Base-by-base conservation (phyloP, 768 basidiomycete genomes). In the Podaxis sp. region DNA sequence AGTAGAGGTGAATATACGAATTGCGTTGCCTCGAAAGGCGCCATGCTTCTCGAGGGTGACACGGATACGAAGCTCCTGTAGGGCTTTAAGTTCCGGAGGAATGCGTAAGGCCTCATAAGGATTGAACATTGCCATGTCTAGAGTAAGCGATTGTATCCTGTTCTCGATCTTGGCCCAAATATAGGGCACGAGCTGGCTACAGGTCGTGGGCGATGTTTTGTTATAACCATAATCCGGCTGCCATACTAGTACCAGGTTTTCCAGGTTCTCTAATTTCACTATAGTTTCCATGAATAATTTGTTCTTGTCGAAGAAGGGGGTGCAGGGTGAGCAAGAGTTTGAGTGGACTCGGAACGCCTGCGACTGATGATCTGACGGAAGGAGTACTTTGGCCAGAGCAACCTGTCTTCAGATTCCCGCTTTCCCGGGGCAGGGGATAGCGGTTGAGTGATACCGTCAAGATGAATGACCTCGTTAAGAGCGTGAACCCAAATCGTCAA, bases 101-200 rank as follows among this genome's bases (percentile, higher is more conserved):
- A 33, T 9, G 6, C 57, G 57, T 44, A 58, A 48, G 4, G 57
- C 28, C 30, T 58, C 57, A 26, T 30, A 58, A 2, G 49, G 11
- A 30, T 58, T 58, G 42, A 58, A 58, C 57, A 58, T 58, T 6
- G 57, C 57, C 28, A 58, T 33, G n/a, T 58, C 44, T 2, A 58
- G 40, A 4, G 57, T 58, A 9, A 58, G 44, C 12, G 57, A 58
- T 17, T 30, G 26, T 33, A 58, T 12, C 12, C 8, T 44, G 57
- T 26, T 44, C 17, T 26, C 57, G 2, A 48, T 19, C 15, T 36
- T 48, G 42, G 26, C 1, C 57, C 57, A 58, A 22, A 46, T 44
- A 19, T 46, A 13, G 17, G 44, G 30, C 40, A 46, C 57, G 7
- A 58, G 26, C n/a, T 33, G 42, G 24, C 44, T 58, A 19, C 57